phyloP scores from a whole-genome alignment of 768 basidiomycete species.

The Xerocomellus intermedius region DNA sequence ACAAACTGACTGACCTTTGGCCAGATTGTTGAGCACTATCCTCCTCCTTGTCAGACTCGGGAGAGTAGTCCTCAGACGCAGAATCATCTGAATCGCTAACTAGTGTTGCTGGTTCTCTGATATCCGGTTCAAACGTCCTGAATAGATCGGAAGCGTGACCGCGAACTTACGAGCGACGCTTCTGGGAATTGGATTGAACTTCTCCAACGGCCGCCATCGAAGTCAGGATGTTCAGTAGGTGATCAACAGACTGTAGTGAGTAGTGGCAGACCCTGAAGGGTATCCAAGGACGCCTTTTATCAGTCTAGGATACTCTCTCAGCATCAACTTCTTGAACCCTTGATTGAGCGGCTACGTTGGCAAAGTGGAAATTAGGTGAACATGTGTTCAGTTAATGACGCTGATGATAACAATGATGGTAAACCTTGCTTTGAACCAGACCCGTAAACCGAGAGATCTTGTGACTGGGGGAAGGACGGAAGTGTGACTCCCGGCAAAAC shows the following conservation, averaged over 20 bases:
- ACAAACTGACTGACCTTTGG: background rate
- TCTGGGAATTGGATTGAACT: background rate
- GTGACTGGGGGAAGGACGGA: background rate
- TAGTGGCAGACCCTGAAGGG: no score
- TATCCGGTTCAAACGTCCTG: no score
- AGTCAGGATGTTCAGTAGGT: background rate
- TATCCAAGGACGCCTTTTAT: constrained; percentile 12
- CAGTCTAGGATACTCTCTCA: constrained; percentile 6
- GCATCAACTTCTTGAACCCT: constrained; percentile 1
- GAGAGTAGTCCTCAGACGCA: background rate
- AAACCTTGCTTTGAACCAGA: constrained; percentile 14
- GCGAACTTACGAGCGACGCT: background rate
- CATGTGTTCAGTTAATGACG: no score
- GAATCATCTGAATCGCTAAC: no score
- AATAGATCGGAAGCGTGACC: background rate
- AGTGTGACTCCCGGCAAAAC: background rate
- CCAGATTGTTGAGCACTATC: background rate
- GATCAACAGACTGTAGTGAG: background rate
- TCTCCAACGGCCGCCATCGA: background rate
- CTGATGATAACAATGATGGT: no score
- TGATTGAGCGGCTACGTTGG: constrained; percentile 9
- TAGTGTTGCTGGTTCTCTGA: no score
- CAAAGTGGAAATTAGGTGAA: background rate
- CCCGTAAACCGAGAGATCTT: background rate
- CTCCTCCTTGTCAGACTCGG: background rate